Evolutionary conservation across 2,329 filamentous ascomycete species (phyloP).

Genomic region (Botryotinia calthae): DNA sequence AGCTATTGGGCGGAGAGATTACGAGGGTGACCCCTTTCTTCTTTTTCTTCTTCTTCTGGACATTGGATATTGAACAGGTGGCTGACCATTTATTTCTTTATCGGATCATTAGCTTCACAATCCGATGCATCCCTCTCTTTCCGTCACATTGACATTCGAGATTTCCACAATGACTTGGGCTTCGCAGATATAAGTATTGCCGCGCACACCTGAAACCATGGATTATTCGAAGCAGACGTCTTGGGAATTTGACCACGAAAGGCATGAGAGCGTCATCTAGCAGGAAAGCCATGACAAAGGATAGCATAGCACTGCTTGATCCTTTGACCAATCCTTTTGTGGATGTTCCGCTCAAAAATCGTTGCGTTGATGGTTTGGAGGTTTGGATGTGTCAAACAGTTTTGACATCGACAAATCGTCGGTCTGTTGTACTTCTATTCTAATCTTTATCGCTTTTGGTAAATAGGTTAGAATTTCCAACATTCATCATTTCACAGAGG

Average conservation of each 20-base stretch:
- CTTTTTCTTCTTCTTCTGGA: not conserved
- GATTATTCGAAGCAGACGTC: not conserved
- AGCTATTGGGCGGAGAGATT: not conserved
- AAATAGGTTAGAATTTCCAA: not conserved
- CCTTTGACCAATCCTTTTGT: not conserved
- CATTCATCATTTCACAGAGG: not conserved
- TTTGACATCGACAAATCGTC: not conserved
- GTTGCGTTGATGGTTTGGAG: not conserved
- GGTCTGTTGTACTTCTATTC: not conserved
- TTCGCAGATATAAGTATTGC: not conserved
- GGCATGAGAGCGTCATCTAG: not conserved
- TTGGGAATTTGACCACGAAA: not conserved
- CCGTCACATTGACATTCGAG: not conserved
- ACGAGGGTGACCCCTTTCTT: not conserved
- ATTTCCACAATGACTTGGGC: not conserved
- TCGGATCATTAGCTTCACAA: conserved; percentile 7
- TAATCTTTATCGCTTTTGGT: not conserved
- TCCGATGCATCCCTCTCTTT: not conserved
- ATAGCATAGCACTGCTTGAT: not conserved
- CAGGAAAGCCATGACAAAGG: not conserved
- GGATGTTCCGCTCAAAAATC: not conserved
- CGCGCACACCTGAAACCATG: not conserved
- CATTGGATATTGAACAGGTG: not conserved
- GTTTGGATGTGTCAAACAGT: conserved; percentile 1
- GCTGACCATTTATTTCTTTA: not conserved